phyloP scores from a whole-genome alignment of 2,329 filamentous ascomycete genomes.

The Trichoderma arundinaceum region DNA sequence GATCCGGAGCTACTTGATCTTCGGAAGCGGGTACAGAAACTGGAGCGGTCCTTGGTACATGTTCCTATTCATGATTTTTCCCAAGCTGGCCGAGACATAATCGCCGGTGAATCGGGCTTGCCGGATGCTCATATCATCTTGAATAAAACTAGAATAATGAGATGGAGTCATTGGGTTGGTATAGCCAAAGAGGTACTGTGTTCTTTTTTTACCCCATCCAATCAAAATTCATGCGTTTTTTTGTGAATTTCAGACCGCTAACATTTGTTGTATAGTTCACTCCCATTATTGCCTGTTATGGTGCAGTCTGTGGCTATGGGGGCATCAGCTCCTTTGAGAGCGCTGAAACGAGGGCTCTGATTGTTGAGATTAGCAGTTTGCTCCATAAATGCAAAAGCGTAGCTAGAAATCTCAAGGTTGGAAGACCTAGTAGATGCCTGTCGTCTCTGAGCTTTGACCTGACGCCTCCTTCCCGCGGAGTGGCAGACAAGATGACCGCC shows the following conservation, averaged over 20 bases:
- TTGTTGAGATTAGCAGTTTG: slow-evolving; percentile 38
- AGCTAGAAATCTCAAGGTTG: slow-evolving; percentile 43
- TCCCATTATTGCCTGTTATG: background rate
- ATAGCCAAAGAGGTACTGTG: slow-evolving; percentile 8
- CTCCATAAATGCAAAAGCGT: slow-evolving; percentile 38
- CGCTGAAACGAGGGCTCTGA: background rate
- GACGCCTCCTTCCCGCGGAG: slow-evolving; percentile 37
- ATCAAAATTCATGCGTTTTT: background rate
- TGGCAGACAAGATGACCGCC: slow-evolving; percentile 58
- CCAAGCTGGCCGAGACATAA: background rate
- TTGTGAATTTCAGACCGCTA: background rate
- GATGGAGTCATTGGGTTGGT: background rate
- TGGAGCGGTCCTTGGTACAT: background rate
- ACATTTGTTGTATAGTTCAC: background rate
- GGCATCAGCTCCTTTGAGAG: background rate
- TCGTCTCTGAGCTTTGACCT: background rate
- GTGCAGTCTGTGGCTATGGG: background rate
- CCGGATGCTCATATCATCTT: background rate
- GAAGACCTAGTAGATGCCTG: background rate
- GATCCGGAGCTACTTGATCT: slow-evolving; percentile 3
- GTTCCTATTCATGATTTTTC: background rate
- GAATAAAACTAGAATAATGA: background rate
- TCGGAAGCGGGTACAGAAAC: background rate
- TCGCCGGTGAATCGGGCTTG: background rate
- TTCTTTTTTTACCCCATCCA: too few relatives aligned